Conservation (phyloP, 164 flowering plant genomes). For the Macadamia tetraphylla region DNA sequence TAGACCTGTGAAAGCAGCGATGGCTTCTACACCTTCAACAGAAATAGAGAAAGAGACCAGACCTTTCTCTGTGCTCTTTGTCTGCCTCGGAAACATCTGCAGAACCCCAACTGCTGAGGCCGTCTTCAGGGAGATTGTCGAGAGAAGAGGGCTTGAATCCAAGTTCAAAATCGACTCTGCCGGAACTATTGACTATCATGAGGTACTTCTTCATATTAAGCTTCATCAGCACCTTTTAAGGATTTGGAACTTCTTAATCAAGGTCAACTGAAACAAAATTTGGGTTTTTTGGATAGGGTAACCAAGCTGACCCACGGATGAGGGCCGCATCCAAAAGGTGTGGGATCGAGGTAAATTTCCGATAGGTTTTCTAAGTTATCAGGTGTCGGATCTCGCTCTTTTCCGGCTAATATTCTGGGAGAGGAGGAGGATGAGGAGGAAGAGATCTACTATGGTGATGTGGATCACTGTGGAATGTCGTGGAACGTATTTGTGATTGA, state of each 20-base stretch:
- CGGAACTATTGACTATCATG: constrained; percentile 60
- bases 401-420: too few relatives aligned
- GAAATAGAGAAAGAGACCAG: constrained; percentile 29
- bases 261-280: neutral
- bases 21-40: constrained; percentile 23
- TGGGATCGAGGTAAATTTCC: constrained; percentile 79
- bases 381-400: too few relatives aligned
- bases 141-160: constrained; percentile 49
- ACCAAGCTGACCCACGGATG: constrained; percentile 87
- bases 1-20: constrained; percentile 2
- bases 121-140: constrained; percentile 74
- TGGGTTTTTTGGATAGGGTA: constrained; percentile 38
- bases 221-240: too few relatives aligned
- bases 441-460: too few relatives aligned
- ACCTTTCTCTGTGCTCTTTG: constrained; percentile 84
- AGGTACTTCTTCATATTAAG: constrained; percentile 9
- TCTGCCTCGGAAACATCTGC: constrained; percentile 97
- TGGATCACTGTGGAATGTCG: too few relatives aligned
- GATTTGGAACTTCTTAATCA: too few relatives aligned
- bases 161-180: constrained; percentile 87
- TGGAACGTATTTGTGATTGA: too few relatives aligned
- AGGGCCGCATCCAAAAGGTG: constrained; percentile 80
- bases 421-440: too few relatives aligned
- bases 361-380: too few relatives aligned
- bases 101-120: constrained; percentile 98